Evolutionary conservation across 179 eudicot genomes (phyloP).

Genomic region (Spinacia oleracea): DNA sequence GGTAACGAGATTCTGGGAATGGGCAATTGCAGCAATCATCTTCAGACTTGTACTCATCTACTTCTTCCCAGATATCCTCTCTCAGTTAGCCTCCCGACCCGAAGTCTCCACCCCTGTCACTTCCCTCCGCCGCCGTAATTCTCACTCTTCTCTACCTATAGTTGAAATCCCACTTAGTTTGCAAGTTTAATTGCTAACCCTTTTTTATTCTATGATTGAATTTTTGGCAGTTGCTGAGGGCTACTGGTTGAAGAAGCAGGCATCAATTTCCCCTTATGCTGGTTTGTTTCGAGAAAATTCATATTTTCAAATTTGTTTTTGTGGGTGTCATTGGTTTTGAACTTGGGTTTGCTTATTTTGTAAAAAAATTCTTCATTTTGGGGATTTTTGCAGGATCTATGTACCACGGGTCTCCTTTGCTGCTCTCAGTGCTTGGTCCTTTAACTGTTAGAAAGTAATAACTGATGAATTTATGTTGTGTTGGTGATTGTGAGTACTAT

Average conservation of each 20-base stretch:
- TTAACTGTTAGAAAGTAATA: conserved; percentile 65
- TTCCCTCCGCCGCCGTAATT: conserved; percentile 82
- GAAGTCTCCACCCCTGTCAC: conserved; percentile 95
- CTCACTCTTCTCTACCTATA: conserved; percentile 19
- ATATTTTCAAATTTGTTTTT: not conserved
- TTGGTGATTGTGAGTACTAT: not conserved
- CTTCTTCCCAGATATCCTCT: conserved; percentile 55
- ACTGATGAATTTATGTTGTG: not conserved
- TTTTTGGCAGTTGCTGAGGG: conserved; percentile 77
- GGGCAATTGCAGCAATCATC: conserved; percentile 58
- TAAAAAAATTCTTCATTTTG: not conserved
- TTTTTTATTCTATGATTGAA: not conserved
- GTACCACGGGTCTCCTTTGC: conserved; percentile 96
- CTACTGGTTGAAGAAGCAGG: conserved; percentile 84
- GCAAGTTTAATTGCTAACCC: not conserved
- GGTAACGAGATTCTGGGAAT: conserved; percentile 56
- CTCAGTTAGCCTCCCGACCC: conserved; percentile 62
- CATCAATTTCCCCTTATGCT: conserved; percentile 83
- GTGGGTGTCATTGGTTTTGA: not conserved
- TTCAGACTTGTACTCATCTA: conserved; percentile 60
- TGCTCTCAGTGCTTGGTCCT: conserved; percentile 81
- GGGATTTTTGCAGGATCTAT: conserved; percentile 63
- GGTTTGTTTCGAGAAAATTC: conserved; percentile 39
- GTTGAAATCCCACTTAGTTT: not conserved
- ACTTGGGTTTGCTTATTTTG: not conserved